Percentiles rank a stretch among this genome's conserved stretches.
phyloP scores from a whole-genome alignment of 2,329 filamentous ascomycete species.

The Gyromitra esculenta region DNA sequence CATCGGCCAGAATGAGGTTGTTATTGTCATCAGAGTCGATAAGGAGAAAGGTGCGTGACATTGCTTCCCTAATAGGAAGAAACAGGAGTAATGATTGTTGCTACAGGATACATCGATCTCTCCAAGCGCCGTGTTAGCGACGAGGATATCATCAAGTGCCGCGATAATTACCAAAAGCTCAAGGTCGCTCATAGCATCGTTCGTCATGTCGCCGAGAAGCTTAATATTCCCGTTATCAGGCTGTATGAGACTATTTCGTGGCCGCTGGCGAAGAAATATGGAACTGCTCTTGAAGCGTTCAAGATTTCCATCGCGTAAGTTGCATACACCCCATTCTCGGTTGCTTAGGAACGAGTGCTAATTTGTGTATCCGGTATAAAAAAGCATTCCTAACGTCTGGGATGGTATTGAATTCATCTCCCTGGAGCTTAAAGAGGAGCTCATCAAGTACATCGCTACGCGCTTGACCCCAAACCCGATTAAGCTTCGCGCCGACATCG shows the following conservation, averaged over 20 bases:
- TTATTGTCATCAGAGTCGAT: constrained; percentile 97
- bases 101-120: constrained; percentile 89
- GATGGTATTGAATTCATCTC: constrained; percentile 87
- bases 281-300: constrained; percentile 95
- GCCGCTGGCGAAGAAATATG: constrained; percentile 97
- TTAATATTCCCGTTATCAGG: constrained; percentile 85
- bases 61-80: too few species aligned
- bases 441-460: constrained; percentile 95
- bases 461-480: constrained; percentile 94
- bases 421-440: constrained; percentile 83
- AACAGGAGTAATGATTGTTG: background rate
- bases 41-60: constrained; percentile 85
- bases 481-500: constrained; percentile 96
- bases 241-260: constrained; percentile 94
- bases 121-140: constrained; percentile 97
- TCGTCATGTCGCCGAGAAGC: constrained; percentile 98
- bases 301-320: constrained; percentile 95
- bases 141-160: constrained; percentile 97
- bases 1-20: constrained; percentile 96
- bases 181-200: constrained; percentile 99
- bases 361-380: background rate
- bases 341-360: background rate
- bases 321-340: background rate
- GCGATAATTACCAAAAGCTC: constrained; percentile 99
- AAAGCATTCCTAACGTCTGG: constrained; percentile 92